Conservation (phyloP, 768 basidiomycete species). For the Mycena indigotica region DNA sequence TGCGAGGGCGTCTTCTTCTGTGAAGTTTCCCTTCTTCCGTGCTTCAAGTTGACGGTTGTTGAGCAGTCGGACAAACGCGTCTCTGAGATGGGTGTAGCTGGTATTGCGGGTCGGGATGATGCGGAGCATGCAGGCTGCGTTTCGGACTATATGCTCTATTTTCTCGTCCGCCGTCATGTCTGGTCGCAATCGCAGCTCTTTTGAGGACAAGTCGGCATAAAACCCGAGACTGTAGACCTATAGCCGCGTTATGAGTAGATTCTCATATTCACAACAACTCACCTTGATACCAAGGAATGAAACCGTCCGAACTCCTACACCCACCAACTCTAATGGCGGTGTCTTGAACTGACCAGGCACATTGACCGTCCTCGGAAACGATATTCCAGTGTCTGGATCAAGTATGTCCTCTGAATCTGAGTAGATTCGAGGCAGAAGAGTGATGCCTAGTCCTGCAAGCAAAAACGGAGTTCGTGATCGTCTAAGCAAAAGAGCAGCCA, state of each 20-base stretch:
- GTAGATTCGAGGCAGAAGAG: constrained; percentile 37
- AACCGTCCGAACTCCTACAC: constrained; percentile 85
- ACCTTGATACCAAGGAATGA: constrained; percentile 82
- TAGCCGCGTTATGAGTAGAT: neutral
- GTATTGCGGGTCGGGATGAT: constrained; percentile 60
- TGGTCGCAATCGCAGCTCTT: constrained; percentile 54
- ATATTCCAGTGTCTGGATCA: constrained; percentile 74
- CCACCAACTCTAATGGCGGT: constrained; percentile 71
- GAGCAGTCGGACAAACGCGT: constrained; percentile 79
- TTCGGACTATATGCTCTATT: constrained; percentile 64
- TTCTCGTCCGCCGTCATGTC: constrained; percentile 68
- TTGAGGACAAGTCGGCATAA: constrained; percentile 80
- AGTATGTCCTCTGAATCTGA: constrained; percentile 55
- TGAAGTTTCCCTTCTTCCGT: constrained; percentile 53
- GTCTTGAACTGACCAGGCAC: constrained; percentile 65
- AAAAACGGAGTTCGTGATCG: constrained; percentile 36
- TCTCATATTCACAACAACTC: neutral
- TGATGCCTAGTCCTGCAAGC: constrained; percentile 36
- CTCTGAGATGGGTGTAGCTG: constrained; percentile 76
- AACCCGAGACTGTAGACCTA: constrained; percentile 85
- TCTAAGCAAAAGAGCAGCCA: neutral
- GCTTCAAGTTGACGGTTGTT: constrained; percentile 58
- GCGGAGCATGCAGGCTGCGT: constrained; percentile 70
- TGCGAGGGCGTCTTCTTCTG: constrained; percentile 58
- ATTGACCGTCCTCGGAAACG: constrained; percentile 67